Evolutionary conservation across 1,139 yeast species (phyloP).

Genomic region (Kodamaea plutei): DNA sequence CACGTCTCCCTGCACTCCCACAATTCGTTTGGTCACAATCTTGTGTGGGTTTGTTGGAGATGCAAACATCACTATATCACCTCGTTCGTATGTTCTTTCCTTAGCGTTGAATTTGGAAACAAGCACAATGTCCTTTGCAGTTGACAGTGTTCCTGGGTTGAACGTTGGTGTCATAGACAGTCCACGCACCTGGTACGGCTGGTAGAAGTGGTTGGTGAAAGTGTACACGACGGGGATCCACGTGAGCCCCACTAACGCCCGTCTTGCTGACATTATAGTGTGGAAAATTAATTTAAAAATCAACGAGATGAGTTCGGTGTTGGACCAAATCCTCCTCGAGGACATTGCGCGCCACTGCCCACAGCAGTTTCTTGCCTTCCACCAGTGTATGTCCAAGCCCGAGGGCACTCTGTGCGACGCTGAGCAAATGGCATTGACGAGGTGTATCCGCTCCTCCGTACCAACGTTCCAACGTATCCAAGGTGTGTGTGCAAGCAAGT

Average conservation of each 20-base stretch:
- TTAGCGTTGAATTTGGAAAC: conserved; percentile 62
- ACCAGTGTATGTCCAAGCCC: conserved; percentile 54
- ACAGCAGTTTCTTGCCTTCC: conserved; percentile 57
- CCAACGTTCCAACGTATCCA: conserved; percentile 65
- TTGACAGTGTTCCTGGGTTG: conserved; percentile 57
- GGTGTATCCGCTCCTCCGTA: conserved; percentile 55
- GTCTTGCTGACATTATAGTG: not conserved
- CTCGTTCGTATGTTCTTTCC: conserved; percentile 43
- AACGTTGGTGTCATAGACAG: conserved; percentile 86
- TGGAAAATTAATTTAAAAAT: too few species aligned
- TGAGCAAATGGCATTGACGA: conserved; percentile 50
- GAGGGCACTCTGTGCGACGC: conserved; percentile 46
- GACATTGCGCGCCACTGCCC: conserved; percentile 68
- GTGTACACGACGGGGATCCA: conserved; percentile 84
- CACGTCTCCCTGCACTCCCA: conserved; percentile 69
- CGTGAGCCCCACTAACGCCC: conserved; percentile 23
- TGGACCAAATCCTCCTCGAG: conserved; percentile 53
- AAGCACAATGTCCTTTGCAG: conserved; percentile 62
- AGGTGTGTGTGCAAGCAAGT: conserved; percentile 49
- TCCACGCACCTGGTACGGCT: conserved; percentile 77
- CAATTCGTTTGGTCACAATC: conserved; percentile 70
- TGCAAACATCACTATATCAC: conserved; percentile 74
- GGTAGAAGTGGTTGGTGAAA: conserved; percentile 66
- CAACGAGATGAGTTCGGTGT: conserved; percentile 4
- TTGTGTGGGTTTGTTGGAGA: conserved; percentile 77